phyloP scores from a whole-genome alignment of 768 basidiomycete species.

The Leucocoprinus sp. region DNA sequence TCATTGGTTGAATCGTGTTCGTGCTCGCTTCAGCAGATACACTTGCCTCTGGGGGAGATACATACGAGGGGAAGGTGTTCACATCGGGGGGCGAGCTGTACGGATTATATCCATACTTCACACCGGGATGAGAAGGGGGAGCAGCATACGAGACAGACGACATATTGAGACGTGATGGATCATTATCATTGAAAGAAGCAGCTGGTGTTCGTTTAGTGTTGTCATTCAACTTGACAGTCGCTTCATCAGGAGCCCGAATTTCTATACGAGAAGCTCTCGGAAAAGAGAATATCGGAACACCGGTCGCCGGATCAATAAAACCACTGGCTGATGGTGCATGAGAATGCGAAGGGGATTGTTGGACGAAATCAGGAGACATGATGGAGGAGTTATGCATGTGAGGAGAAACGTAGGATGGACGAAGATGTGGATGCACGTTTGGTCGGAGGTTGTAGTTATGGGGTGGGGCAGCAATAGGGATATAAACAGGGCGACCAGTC shows the following conservation, averaged over 20 bases:
- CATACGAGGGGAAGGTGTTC: slow-evolving; percentile 19
- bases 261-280: slow-evolving; percentile 68
- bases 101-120: slow-evolving; percentile 20
- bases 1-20: slow-evolving; percentile 29
- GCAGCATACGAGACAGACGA: slow-evolving; percentile 37
- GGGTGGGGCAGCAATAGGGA: slow-evolving; percentile 44
- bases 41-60: slow-evolving; percentile 18
- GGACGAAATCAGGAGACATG: slow-evolving; percentile 54
- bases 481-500: slow-evolving; percentile 72
- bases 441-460: slow-evolving; percentile 65
- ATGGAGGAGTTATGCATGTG: slow-evolving; percentile 56
- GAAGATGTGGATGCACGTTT: slow-evolving; percentile 46
- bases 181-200: slow-evolving; percentile 17
- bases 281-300: slow-evolving; percentile 64
- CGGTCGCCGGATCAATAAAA: slow-evolving; percentile 59
- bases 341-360: slow-evolving; percentile 18
- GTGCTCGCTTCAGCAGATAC: slow-evolving; percentile 15
- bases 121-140: slow-evolving; percentile 28
- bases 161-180: slow-evolving; percentile 37
- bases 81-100: slow-evolving; percentile 19
- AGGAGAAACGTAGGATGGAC: slow-evolving; percentile 37
- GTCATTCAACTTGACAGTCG: slow-evolving; percentile 21
- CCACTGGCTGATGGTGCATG: slow-evolving; percentile 40
- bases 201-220: slow-evolving; percentile 22
- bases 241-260: slow-evolving; percentile 55